phyloP scores from a whole-genome alignment of 2,329 filamentous ascomycete species.

The Fusarium denticulatum region DNA sequence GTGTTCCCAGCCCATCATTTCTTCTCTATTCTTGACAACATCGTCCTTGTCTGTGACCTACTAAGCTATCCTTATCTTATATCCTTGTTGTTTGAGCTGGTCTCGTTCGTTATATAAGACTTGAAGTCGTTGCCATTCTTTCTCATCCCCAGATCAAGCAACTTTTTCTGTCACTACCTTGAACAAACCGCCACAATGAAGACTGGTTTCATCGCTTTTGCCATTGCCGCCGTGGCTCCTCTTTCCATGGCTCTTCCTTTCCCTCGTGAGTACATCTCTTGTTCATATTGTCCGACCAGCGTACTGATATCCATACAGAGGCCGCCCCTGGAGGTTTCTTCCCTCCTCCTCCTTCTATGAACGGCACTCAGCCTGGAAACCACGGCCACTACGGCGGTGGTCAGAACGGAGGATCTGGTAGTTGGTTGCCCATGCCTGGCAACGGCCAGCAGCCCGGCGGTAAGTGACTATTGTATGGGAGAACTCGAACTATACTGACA shows the following conservation, averaged over 20 bases:
- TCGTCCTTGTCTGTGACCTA: conserved; percentile 32
- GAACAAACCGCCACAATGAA: conserved; percentile 36
- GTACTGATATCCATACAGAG: conserved; percentile 9
- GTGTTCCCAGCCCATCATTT: not conserved
- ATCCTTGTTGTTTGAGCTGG: conserved; percentile 28
- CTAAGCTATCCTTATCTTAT: not conserved
- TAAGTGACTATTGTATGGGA: not conserved
- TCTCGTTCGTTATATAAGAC: conserved; percentile 25
- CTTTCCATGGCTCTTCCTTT: conserved; percentile 29
- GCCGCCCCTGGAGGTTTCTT: conserved; percentile 3
- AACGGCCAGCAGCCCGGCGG: not conserved
- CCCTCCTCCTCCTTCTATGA: not conserved
- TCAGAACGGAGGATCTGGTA: not conserved
- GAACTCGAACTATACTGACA: not conserved
- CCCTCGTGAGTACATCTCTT: conserved; percentile 15
- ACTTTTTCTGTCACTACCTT: conserved; percentile 5
- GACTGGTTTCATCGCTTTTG: conserved; percentile 30
- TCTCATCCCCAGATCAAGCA: conserved; percentile 6
- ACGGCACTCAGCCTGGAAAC: conserved; percentile 18
- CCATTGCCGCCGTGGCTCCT: conserved; percentile 31
- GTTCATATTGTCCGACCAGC: too few species aligned
- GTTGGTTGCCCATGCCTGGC: conserved; percentile 16
- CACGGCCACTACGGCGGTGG: not conserved
- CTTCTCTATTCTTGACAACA: conserved; percentile 20
- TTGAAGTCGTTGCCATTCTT: not conserved